phyloP scores from a whole-genome alignment of 352 stramenopile species.

The Phytophthora sp. region DNA sequence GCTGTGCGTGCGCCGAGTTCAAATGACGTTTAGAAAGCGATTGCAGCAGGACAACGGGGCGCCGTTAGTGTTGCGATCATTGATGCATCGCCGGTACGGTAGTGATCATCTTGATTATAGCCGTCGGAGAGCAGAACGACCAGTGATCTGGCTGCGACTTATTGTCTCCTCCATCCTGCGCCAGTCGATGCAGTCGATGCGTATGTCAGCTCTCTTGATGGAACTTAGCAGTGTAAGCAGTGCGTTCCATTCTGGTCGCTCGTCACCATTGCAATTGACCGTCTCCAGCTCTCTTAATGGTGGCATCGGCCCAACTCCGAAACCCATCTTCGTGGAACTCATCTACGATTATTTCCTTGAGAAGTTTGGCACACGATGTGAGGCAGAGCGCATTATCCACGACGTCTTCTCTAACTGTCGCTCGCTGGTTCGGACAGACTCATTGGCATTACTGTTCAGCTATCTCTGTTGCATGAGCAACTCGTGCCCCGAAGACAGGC shows the following conservation, averaged over 20 bases:
- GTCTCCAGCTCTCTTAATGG: slow-evolving; percentile 47
- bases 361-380: slow-evolving; percentile 69
- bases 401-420: slow-evolving; percentile 87
- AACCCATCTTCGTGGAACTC: slow-evolving; percentile 70
- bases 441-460: slow-evolving; percentile 66
- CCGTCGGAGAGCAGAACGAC: slow-evolving; percentile 42
- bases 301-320: slow-evolving; percentile 61
- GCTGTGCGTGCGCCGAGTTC: slow-evolving; percentile 69
- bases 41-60: slow-evolving; percentile 67
- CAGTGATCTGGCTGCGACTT: slow-evolving; percentile 62
- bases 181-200: slow-evolving; percentile 39
- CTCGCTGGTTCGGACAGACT: slow-evolving; percentile 36
- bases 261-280: slow-evolving; percentile 27
- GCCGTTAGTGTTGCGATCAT: slow-evolving; percentile 71
- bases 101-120: slow-evolving; percentile 33
- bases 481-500: slow-evolving; percentile 53
- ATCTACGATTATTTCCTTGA: slow-evolving; percentile 81
- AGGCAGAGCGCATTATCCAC: slow-evolving; percentile 83
- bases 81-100: slow-evolving; percentile 75
- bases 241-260: slow-evolving; percentile 20
- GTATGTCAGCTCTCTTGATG: slow-evolving; percentile 33
- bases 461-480: slow-evolving; percentile 78
- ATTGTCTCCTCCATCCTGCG: slow-evolving; percentile 70
- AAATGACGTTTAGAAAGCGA: slow-evolving; percentile 73
- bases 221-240: slow-evolving; percentile 62